Evolutionary conservation across 2,329 filamentous ascomycete species (phyloP).

Genomic region (Pestalotiopsis sp.): DNA sequence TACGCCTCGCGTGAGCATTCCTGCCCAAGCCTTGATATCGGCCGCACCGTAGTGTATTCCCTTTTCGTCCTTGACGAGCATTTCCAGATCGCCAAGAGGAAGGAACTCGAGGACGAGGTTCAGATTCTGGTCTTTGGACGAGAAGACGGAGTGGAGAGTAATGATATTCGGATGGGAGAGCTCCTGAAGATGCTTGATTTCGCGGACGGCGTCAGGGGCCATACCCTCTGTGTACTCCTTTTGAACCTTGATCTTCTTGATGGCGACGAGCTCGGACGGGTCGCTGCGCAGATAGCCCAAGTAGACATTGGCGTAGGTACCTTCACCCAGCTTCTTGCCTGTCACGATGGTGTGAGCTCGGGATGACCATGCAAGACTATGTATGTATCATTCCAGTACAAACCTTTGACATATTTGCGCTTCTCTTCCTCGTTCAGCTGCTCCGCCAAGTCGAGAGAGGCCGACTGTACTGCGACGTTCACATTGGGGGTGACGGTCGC

Average conservation of each 20-base stretch:
- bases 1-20: conserved; percentile 89
- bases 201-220: conserved; percentile 90
- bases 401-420: conserved; percentile 87
- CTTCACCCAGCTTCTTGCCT: conserved; percentile 92
- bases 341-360: conserved; percentile 4
- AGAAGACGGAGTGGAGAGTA: conserved; percentile 88
- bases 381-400: conserved; percentile 12
- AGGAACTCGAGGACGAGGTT: conserved; percentile 95
- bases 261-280: conserved; percentile 77
- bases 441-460: conserved; percentile 66
- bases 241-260: conserved; percentile 90
- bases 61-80: conserved; percentile 84
- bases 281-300: conserved; percentile 78
- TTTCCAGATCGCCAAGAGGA: conserved; percentile 91
- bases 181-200: conserved; percentile 94
- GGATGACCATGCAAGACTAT: background rate
- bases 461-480: conserved; percentile 29
- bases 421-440: conserved; percentile 82
- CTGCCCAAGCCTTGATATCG: conserved; percentile 98
- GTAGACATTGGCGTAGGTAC: conserved; percentile 96
- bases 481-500: conserved; percentile 27
- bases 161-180: conserved; percentile 96
- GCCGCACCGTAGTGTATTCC: conserved; percentile 79
- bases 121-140: conserved; percentile 93
- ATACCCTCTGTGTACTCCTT: conserved; percentile 89